Evolutionary conservation across 495 filamentous ascomycete species (phyloP).

Genomic region (Chaetomidium leptoderma): DNA sequence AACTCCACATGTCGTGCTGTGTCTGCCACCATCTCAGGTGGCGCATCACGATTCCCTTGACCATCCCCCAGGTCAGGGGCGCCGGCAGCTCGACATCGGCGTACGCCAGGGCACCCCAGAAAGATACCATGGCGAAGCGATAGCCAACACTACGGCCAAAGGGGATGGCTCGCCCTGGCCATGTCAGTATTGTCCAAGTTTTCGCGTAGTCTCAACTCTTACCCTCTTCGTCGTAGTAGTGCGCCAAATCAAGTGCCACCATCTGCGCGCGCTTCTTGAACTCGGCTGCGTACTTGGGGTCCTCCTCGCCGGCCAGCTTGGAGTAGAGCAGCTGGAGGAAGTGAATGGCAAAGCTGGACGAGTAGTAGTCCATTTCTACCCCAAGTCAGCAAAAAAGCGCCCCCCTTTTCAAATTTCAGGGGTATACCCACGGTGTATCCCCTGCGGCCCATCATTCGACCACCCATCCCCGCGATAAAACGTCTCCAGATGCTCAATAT

Average conservation of each 20-base stretch:
- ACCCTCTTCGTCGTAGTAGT: conserved; percentile 69
- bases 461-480: conserved; percentile 76
- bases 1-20: conserved; percentile 66
- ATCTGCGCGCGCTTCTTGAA: conserved; percentile 62
- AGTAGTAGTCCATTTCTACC: conserved; percentile 74
- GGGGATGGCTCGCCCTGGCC: conserved; percentile 57
- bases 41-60: conserved; percentile 68
- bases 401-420: background rate
- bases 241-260: conserved; percentile 64
- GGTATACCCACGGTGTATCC: conserved; percentile 53
- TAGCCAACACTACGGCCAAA: conserved; percentile 76
- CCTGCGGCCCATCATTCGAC: conserved; percentile 75
- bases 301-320: conserved; percentile 64
- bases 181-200: background rate
- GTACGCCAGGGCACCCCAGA: conserved; percentile 74
- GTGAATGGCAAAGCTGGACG: conserved; percentile 74
- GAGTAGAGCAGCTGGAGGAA: conserved; percentile 72
- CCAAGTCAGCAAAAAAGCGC: background rate
- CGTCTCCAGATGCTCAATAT: conserved; percentile 71
- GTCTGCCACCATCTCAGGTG: conserved; percentile 77
- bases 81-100: conserved; percentile 66
- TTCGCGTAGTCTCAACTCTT: conserved; percentile 15
- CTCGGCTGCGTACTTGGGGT: conserved; percentile 61
- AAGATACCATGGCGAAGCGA: conserved; percentile 75
- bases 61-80: conserved; percentile 69